These are phyloP conservation scores for Venturia oleaginea DNA, from an alignment of 2,329 filamentous ascomycete genomes.

Conservation along the genomic window DNA sequence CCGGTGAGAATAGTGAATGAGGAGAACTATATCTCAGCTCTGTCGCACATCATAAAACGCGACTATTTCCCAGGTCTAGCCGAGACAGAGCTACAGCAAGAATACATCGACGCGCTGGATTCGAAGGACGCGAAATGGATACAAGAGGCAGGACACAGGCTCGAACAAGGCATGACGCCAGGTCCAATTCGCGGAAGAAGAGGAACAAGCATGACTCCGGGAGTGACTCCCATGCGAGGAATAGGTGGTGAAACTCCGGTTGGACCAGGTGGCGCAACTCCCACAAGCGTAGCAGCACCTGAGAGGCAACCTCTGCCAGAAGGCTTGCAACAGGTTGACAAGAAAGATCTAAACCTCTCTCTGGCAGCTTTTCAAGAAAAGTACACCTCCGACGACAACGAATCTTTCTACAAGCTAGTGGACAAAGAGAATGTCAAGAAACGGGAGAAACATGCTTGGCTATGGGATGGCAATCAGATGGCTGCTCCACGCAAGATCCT, in stretches of 20 bases:
- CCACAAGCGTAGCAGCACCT: conserved; percentile 46
- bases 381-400: conserved; percentile 96
- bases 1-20: conserved; percentile 84
- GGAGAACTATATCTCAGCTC: conserved; percentile 80
- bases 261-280: conserved; percentile 64
- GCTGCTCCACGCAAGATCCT: conserved; percentile 52
- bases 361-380: conserved; percentile 80
- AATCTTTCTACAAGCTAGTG: conserved; percentile 86
- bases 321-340: conserved; percentile 27
- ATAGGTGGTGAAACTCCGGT: conserved; percentile 49
- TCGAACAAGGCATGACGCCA: conserved; percentile 55
- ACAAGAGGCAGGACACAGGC: conserved; percentile 57
- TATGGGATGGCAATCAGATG: conserved; percentile 83
- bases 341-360: conserved; percentile 62
- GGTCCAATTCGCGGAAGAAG: conserved; percentile 40
- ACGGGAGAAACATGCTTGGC: conserved; percentile 77
- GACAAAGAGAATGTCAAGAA: conserved; percentile 83
- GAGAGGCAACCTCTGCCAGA: conserved; percentile 23
- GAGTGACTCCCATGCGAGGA: conserved; percentile 15
- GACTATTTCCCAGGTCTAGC: conserved; percentile 93
- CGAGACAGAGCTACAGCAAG: conserved; percentile 77
- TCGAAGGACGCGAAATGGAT: conserved; percentile 84
- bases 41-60: conserved; percentile 89
- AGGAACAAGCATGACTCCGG: conserved; percentile 27
- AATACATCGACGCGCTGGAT: conserved; percentile 85